A percentile compares a stretch with the other conserved stretches of the same genome.
Evolutionary conservation across 2,329 filamentous ascomycete genomes (phyloP).

Genomic region (Capronia coronata): DNA sequence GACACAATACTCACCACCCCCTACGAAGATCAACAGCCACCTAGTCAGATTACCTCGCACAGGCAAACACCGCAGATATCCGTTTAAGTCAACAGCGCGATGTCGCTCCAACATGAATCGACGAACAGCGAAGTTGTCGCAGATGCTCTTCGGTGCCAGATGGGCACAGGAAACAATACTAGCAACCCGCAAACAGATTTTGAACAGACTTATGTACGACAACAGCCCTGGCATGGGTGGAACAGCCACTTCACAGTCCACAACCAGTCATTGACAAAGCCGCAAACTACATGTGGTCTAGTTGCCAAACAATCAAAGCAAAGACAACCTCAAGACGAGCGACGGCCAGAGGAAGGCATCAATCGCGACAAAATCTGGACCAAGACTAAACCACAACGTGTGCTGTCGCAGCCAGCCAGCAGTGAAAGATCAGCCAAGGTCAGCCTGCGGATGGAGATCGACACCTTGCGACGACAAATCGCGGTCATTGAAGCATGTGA

Average conservation of each 20-base stretch:
- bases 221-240: background rate
- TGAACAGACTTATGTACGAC: background rate
- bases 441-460: conserved; percentile 5
- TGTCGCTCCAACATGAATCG: too few species aligned
- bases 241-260: background rate
- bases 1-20: too few species aligned
- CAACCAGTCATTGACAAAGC: background rate
- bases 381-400: too few species aligned
- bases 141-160: too few species aligned
- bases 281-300: background rate
- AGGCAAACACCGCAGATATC: too few species aligned
- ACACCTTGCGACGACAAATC: conserved; percentile 10
- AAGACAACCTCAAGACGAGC: too few species aligned
- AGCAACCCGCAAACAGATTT: background rate
- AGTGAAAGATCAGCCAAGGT: background rate
- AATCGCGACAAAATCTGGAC: too few species aligned
- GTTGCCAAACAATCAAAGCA: background rate
- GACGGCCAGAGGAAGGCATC: conserved; percentile 3
- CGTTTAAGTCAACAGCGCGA: too few species aligned
- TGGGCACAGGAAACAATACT: too few species aligned
- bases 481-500: conserved; percentile 3
- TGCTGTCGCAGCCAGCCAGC: background rate
- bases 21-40: too few species aligned
- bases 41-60: background rate
- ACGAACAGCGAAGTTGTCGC: too few species aligned